Conservation (phyloP, 2,329 filamentous ascomycete genomes). For the Arthrobotrys pseudoclavata region DNA sequence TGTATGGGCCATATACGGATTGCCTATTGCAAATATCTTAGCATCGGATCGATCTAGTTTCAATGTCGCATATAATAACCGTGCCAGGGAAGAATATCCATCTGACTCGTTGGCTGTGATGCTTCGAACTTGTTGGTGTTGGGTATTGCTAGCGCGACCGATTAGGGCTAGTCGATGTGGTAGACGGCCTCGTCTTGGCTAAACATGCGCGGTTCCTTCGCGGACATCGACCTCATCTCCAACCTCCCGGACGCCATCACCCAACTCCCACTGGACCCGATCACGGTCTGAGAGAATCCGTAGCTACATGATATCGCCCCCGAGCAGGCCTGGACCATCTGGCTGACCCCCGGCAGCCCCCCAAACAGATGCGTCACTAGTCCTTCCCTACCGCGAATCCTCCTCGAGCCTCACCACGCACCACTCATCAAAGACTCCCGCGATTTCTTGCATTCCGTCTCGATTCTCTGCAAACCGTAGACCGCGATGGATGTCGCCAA, state of each 20-base stretch:
- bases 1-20: too few species aligned
- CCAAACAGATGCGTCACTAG: conserved; percentile 45
- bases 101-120: too few species aligned
- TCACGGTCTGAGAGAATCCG: neutral
- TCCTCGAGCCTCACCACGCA: too few species aligned
- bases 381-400: conserved; percentile 4
- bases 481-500: conserved; percentile 76
- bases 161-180: neutral
- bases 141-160: neutral
- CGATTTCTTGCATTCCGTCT: neutral
- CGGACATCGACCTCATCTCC: conserved; percentile 22
- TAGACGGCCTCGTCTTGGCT: neutral
- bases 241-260: conserved; percentile 6
- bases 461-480: neutral
- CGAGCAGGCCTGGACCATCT: conserved; percentile 47
- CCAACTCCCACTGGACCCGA: neutral
- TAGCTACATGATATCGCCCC: conserved; percentile 38
- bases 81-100: too few species aligned
- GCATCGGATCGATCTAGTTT: too few species aligned
- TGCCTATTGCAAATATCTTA: too few species aligned
- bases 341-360: conserved; percentile 35
- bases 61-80: too few species aligned
- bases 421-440: too few species aligned
- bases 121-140: neutral
- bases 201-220: neutral